A percentile compares a stretch with the other conserved stretches of the same genome.
Evolutionary conservation across 768 basidiomycete genomes (phyloP).

Genomic region (Myochromella boudieri): DNA sequence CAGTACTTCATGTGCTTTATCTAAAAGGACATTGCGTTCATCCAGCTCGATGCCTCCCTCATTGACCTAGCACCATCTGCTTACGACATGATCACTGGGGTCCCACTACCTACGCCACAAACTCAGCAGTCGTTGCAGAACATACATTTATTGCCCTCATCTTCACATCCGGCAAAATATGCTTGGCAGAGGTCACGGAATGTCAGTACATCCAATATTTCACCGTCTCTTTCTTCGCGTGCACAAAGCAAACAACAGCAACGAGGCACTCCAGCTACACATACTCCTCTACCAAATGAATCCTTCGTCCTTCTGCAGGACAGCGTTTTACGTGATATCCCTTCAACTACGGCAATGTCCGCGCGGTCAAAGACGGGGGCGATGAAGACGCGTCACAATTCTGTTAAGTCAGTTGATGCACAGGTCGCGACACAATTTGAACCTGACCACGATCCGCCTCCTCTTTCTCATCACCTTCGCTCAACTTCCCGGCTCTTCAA

Average conservation of each 20-base stretch:
- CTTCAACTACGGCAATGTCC: constrained; percentile 47
- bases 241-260: constrained; percentile 63
- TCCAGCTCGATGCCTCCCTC: constrained; percentile 86
- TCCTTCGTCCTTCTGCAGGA: constrained; percentile 92
- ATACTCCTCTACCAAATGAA: constrained; percentile 65
- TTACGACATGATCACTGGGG: constrained; percentile 79
- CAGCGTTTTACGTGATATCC: constrained; percentile 72
- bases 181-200: constrained; percentile 64
- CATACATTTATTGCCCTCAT: constrained; percentile 44
- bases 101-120: constrained; percentile 57
- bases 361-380: constrained; percentile 44
- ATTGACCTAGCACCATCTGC: constrained; percentile 83
- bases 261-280: constrained; percentile 25
- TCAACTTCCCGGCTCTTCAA: constrained; percentile 76
- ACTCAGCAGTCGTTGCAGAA: constrained; percentile 37
- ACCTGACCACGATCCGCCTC: constrained; percentile 61
- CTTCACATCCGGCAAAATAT: constrained; percentile 52
- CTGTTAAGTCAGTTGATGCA: constrained; percentile 26
- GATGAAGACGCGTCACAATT: constrained; percentile 31
- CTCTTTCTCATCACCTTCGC: constrained; percentile 75
- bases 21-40: not conserved
- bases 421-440: constrained; percentile 37
- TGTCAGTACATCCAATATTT: constrained; percentile 27
- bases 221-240: constrained; percentile 47
- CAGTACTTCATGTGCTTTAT: not conserved